Percentiles rank a stretch among this genome's conserved stretches.
phyloP scores from a whole-genome alignment of 2,329 filamentous ascomycete species.

The Colletotrichum trifolii region DNA sequence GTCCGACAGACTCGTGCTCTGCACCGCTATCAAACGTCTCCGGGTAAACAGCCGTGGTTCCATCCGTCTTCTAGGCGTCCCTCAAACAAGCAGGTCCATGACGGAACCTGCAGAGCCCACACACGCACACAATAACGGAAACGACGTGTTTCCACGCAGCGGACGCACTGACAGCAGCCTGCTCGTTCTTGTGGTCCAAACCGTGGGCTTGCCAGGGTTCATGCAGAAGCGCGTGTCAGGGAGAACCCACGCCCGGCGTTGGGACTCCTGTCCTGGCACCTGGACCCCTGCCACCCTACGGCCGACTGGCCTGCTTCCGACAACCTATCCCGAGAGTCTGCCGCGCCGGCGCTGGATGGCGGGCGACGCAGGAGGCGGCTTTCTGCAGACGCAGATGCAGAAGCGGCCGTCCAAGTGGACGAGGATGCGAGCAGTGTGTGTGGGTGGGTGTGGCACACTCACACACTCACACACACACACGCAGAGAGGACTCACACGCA shows the following conservation, averaged over 20 bases:
- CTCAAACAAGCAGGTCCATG: constrained; percentile 1
- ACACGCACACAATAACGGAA: neutral
- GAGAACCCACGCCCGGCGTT: constrained; percentile 19
- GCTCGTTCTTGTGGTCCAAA: constrained; percentile 13
- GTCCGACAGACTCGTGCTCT: too few relatives aligned
- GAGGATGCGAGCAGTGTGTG: constrained; percentile 2
- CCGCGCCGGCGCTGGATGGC: constrained; percentile 20
- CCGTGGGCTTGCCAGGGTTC: constrained; percentile 18
- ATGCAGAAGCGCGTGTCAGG: constrained; percentile 31
- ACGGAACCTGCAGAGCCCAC: too few relatives aligned
- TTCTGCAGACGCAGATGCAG: neutral
- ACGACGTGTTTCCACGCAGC: constrained; percentile 7
- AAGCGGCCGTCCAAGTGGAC: neutral
- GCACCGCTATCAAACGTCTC: neutral
- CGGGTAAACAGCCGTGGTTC: neutral
- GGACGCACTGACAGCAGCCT: constrained; percentile 20
- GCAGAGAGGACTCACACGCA: too few relatives aligned
- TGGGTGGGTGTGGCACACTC: neutral
- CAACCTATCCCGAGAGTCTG: constrained; percentile 12
- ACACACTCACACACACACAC: constrained; percentile 15
- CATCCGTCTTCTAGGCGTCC: neutral
- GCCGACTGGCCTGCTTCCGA: constrained; percentile 16
- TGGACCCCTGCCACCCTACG: neutral
- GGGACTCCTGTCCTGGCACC: constrained; percentile 2
- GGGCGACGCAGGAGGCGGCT: neutral